Evolutionary conservation across 129 eudicot species (phyloP), one percentile per base, ranked within the genome.

Genomic region (Centaurea solstitialis): DNA sequence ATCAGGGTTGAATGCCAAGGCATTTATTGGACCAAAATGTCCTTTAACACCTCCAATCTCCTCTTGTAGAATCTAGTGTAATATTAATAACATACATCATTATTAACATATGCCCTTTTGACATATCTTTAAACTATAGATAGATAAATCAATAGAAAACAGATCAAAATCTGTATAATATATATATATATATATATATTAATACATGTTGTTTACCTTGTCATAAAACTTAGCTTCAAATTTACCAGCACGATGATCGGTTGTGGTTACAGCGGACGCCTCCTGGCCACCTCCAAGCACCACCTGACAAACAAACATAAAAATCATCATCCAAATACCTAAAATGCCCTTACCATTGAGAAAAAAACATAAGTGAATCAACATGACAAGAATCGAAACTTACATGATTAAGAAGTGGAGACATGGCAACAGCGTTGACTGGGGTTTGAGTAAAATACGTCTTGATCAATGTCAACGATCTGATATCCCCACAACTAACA

Each of bases 271-370:
- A 79, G 90, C 79, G 43, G 93, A 86, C 77, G 99, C 99, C 73
- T 95, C 99, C 78, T 95, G 99, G 53, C 99, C 99, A 82, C 99
- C 98, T 76, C 99, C 99, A 72, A 95, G 97, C 74, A 95, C 99
- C 81, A 95, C 94, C 99, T 95, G 80, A 30, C 70, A 76, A 41
- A n/a, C n/a, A n/a, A n/a, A n/a, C n/a, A n/a, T n/a, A n/a, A n/a
- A n/a, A 50, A 50, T 15, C 21, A n/a, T n/a, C n/a, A 50, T 50
- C 21, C 21, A 50, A 50, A 50, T 50, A 50, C 20, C 40, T 10
- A 12, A 28, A 70, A 35, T 5, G 70, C n/a, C 33, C 45, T 3
- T 17, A 23, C 21, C 20, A 18, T n/a, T n/a, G n/a, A n/a, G n/a
- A n/a, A n/a, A n/a, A n/a, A n/a, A n/a, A n/a, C n/a, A n/a, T n/a